A percentile compares a stretch with the other conserved stretches of the same genome.
Conservation (phyloP, 225 moss, liverwort and hornwort species). For the Neckera pumila region DNA sequence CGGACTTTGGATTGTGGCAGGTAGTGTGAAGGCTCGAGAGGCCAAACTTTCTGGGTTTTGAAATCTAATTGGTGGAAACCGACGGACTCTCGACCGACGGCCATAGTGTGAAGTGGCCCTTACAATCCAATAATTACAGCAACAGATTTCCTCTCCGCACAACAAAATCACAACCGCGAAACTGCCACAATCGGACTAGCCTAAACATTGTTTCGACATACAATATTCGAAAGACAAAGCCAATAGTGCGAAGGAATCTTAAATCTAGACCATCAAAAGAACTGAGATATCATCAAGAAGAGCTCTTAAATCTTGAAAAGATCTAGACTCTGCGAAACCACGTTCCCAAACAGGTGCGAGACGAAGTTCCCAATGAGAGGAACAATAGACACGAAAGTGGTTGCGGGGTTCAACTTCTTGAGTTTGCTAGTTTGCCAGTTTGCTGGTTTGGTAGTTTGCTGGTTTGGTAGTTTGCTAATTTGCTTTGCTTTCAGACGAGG, state of each 20-base stretch:
- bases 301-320: accelerated
- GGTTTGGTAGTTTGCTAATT: too few species aligned
- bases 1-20: too few species aligned
- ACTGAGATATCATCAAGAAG: neutral
- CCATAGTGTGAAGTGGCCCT: too few species aligned
- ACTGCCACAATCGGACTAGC: neutral
- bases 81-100: too few species aligned
- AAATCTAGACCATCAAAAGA: accelerated
- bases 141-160: neutral
- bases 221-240: neutral
- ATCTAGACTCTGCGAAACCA: neutral
- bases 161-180: neutral
- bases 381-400: neutral
- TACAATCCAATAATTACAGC: neutral
- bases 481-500: neutral
- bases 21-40: too few species aligned
- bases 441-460: too few species aligned
- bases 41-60: too few species aligned
- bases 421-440: neutral
- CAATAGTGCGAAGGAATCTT: neutral
- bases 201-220: neutral
- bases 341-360: neutral
- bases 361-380: neutral
- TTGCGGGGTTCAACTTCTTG: too few species aligned
- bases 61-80: too few species aligned